Conservation (phyloP, 1,284 basidiomycete species). For the Thecaphora thlaspeos region DNA sequence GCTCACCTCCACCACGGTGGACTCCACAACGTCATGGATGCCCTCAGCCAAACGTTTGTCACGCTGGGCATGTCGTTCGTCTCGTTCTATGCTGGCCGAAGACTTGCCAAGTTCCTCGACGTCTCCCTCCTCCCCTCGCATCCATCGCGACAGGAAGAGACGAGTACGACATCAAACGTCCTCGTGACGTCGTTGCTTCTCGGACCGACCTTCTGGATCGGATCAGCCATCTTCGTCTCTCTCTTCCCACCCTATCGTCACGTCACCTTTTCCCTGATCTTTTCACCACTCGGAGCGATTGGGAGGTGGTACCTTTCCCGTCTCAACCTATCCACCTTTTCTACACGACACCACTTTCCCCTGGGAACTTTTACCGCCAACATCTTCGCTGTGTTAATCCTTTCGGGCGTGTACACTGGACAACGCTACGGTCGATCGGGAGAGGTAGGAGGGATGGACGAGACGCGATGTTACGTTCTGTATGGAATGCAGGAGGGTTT, state of each 20-base stretch:
- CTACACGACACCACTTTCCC: slow-evolving; percentile 64
- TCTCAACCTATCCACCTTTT: slow-evolving; percentile 69
- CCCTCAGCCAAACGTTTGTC: slow-evolving; percentile 45
- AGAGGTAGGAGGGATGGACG: slow-evolving; percentile 6
- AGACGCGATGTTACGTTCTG: slow-evolving; percentile 40
- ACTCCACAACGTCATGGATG: slow-evolving; percentile 67
- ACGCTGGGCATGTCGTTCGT: slow-evolving; percentile 46
- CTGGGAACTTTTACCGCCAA: slow-evolving; percentile 87
- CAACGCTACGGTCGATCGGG: slow-evolving; percentile 22
- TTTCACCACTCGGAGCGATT: slow-evolving; percentile 84
- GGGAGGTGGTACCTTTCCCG: slow-evolving; percentile 73
- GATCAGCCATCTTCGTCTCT: slow-evolving; percentile 75
- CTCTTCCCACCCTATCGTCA: slow-evolving; percentile 71
- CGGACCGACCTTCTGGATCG: slow-evolving; percentile 58
- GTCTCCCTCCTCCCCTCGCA: neutral
- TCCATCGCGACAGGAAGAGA: too few species aligned
- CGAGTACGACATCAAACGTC: too few species aligned
- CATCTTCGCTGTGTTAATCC: slow-evolving; percentile 63
- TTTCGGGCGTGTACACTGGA: slow-evolving; percentile 33
- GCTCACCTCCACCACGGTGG: slow-evolving; percentile 66
- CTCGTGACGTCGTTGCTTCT: slow-evolving; percentile 17
- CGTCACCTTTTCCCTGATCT: slow-evolving; percentile 82
- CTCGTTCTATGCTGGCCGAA: slow-evolving; percentile 29
- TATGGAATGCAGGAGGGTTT: slow-evolving; percentile 75
- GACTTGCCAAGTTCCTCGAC: slow-evolving; percentile 20